Conservation (phyloP, 345 rosid species). For the Murraya paniculata region DNA sequence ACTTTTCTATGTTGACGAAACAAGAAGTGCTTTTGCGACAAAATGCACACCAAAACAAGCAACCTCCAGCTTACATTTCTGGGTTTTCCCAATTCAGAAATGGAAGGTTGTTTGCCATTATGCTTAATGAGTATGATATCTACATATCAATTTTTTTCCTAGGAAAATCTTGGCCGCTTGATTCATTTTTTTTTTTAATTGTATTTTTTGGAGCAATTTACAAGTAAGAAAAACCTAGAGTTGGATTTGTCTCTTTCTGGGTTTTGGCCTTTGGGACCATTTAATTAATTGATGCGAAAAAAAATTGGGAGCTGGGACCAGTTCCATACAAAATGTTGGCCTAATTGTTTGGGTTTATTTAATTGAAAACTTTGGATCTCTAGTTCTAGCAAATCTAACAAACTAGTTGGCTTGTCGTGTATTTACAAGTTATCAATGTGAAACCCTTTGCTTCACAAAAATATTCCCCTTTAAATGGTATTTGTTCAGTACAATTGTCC, state of each 20-base stretch:
- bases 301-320: background rate
- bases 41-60: slow-evolving; percentile 8
- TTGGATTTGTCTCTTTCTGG: slow-evolving; percentile 5
- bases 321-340: background rate
- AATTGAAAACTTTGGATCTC: background rate
- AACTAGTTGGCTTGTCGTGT: background rate
- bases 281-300: background rate
- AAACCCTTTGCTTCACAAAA: background rate
- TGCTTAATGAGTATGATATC: background rate
- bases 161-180: slow-evolving; percentile 7
- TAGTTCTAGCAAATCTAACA: background rate
- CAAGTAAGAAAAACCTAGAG: slow-evolving; percentile 1
- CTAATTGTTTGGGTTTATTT: background rate
- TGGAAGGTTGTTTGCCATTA: slow-evolving; percentile 3
- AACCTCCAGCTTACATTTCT: slow-evolving; percentile 13
- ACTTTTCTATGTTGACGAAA: slow-evolving; percentile 8
- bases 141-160: background rate
- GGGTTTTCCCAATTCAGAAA: slow-evolving; percentile 15
- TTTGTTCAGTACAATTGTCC: slow-evolving; percentile 5
- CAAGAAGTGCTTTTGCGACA: background rate
- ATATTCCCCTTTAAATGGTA: slow-evolving; percentile 6
- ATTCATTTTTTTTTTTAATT: background rate
- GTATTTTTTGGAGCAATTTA: background rate
- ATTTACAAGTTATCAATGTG: background rate
- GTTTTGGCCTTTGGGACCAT: slow-evolving; percentile 14